Evolutionary conservation across 768 basidiomycete genomes (phyloP).

Genomic region (Suillus paluster): DNA sequence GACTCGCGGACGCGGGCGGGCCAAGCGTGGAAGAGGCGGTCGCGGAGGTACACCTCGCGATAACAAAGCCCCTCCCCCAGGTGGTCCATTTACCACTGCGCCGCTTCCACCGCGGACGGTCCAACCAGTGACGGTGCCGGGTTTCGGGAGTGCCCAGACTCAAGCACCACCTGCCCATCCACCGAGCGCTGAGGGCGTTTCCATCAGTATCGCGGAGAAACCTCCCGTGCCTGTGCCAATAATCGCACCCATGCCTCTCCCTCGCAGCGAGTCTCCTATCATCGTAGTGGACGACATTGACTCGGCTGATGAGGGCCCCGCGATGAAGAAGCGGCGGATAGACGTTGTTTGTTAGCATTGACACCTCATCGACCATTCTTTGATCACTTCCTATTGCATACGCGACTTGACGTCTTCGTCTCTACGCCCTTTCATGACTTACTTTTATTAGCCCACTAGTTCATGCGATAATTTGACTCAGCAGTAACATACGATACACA

Average conservation of each 20-base stretch:
- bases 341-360: slow-evolving; percentile 14
- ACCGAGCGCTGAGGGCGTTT: slow-evolving; percentile 23
- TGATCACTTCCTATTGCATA: neutral
- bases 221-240: slow-evolving; percentile 40
- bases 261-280: slow-evolving; percentile 52
- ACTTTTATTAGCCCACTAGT: slow-evolving; percentile 6
- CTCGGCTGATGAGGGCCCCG: slow-evolving; percentile 54
- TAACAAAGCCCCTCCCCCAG: neutral
- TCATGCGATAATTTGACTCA: slow-evolving; percentile 10
- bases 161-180: slow-evolving; percentile 2
- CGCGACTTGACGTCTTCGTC: neutral
- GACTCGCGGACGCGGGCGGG: slow-evolving; percentile 28
- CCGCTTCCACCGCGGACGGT: slow-evolving; percentile 38
- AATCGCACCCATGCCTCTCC: slow-evolving; percentile 15
- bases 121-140: slow-evolving; percentile 14
- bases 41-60: slow-evolving; percentile 8
- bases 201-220: slow-evolving; percentile 20
- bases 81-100: slow-evolving; percentile 50
- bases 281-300: slow-evolving; percentile 63
- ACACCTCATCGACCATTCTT: neutral
- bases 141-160: slow-evolving; percentile 5
- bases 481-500: slow-evolving; percentile 5
- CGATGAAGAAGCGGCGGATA: slow-evolving; percentile 55
- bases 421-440: neutral
- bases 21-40: slow-evolving; percentile 19